Conservation (phyloP, 805 yeast genomes). For the Candida multigemmis region DNA sequence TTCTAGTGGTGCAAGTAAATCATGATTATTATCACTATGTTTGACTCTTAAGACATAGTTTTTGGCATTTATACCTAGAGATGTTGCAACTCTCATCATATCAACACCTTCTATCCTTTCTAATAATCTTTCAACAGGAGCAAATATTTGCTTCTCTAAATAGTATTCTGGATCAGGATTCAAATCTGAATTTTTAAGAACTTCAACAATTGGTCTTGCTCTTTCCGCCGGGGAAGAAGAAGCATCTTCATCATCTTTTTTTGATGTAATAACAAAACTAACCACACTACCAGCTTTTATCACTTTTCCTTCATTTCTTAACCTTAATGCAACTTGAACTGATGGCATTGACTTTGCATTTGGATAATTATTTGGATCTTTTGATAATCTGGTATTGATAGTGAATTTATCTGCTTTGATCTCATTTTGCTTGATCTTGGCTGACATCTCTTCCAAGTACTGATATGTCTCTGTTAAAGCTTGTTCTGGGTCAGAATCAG, state of each 20-base stretch:
- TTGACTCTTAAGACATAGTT: constrained; percentile 42
- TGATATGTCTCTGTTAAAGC: constrained; percentile 65
- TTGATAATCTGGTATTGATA: constrained; percentile 82
- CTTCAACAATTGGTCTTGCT: constrained; percentile 74
- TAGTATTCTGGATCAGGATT: constrained; percentile 73
- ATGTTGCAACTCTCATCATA: constrained; percentile 62
- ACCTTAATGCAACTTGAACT: constrained; percentile 82
- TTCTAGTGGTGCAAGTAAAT: constrained; percentile 64
- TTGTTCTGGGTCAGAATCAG: constrained; percentile 68
- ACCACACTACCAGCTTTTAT: constrained; percentile 86
- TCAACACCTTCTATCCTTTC: constrained; percentile 86
- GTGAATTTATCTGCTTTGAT: constrained; percentile 60
- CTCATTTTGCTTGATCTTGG: constrained; percentile 49
- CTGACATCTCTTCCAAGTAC: constrained; percentile 54
- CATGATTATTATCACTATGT: constrained; percentile 21
- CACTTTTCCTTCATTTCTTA: constrained; percentile 75
- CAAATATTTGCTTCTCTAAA: constrained; percentile 79
- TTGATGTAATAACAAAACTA: constrained; percentile 66
- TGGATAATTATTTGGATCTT: constrained; percentile 81
- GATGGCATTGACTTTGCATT: constrained; percentile 77
- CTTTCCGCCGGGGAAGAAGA: constrained; percentile 55
- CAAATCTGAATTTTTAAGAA: constrained; percentile 39
- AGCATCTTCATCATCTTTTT: constrained; percentile 25
- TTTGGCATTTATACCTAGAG: constrained; percentile 69
- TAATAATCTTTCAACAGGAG: constrained; percentile 82